Conservation (phyloP, 345 rosid genomes). For the Arabis hirsuta region DNA sequence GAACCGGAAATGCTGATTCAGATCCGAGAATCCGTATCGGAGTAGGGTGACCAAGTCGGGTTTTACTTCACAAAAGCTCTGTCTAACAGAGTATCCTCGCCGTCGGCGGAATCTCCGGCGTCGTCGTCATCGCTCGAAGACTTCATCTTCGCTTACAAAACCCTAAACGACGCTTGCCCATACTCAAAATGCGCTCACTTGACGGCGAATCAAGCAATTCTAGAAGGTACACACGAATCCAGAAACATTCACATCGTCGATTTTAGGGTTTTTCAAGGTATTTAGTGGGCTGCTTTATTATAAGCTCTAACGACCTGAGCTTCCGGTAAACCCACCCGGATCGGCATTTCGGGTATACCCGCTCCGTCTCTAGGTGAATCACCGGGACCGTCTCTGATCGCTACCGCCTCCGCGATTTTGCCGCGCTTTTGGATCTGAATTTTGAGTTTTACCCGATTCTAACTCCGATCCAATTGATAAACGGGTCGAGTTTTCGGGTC, state of each 20-base stretch:
- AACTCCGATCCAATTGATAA: constrained; percentile 59
- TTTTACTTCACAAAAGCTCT: constrained; percentile 78
- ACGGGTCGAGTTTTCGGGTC: constrained; percentile 59
- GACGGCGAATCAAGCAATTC: constrained; percentile 92
- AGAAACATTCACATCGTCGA: constrained; percentile 86
- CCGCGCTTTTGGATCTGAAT: constrained; percentile 64
- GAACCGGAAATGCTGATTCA: constrained; percentile 58
- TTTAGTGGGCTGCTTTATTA: constrained; percentile 87
- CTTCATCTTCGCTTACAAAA: constrained; percentile 67
- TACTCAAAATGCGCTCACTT: constrained; percentile 88
- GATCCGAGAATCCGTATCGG: constrained; percentile 59
- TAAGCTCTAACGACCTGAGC: constrained; percentile 85
- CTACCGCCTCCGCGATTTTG: constrained; percentile 83
- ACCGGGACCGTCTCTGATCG: constrained; percentile 60
- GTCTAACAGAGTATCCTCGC: constrained; percentile 39
- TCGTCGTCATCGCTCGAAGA: constrained; percentile 55
- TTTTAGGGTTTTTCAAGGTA: constrained; percentile 92
- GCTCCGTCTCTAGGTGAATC: constrained; percentile 72
- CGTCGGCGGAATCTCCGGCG: neutral
- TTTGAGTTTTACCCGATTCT: constrained; percentile 80
- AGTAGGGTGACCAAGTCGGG: constrained; percentile 72
- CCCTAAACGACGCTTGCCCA: constrained; percentile 89
- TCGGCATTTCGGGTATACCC: constrained; percentile 91
- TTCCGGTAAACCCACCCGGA: constrained; percentile 66
- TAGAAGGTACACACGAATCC: constrained; percentile 73